Conservation (phyloP, 148 eudicot species). For the Rhododendron simsii region DNA sequence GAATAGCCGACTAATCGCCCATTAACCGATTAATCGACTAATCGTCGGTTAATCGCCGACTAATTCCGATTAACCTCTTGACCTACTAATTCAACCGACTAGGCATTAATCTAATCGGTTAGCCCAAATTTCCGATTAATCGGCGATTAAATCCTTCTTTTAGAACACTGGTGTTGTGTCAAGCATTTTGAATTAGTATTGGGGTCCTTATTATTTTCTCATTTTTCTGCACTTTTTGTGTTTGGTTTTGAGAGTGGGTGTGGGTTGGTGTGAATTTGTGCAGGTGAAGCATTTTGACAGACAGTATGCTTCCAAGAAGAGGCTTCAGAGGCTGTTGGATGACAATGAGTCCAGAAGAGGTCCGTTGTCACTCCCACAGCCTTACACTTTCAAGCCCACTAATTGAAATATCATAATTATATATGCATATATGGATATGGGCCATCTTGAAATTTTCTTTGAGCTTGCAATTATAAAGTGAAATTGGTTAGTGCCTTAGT, state of each 20-base stretch:
- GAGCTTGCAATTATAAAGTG: not conserved
- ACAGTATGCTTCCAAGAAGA: constrained; percentile 68
- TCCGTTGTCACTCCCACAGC: constrained; percentile 64
- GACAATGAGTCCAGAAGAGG: constrained; percentile 52
- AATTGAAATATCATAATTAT: not conserved
- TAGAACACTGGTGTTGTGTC: too few relatives aligned
- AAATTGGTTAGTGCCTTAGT: not conserved
- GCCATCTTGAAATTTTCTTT: constrained; percentile 1
- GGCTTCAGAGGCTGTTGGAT: constrained; percentile 35
- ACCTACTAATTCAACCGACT: too few relatives aligned
- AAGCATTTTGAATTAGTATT: constrained; percentile 56
- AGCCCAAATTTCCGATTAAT: too few relatives aligned
- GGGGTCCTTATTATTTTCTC: not conserved
- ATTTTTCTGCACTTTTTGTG: not conserved
- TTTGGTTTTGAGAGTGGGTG: not conserved
- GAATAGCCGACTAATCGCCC: too few relatives aligned
- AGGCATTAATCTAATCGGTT: too few relatives aligned
- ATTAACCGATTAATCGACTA: too few relatives aligned
- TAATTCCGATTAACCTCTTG: too few relatives aligned
- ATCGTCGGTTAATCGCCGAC: too few relatives aligned
- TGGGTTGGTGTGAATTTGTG: not conserved
- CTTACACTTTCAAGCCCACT: constrained; percentile 40
- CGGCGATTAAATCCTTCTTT: too few relatives aligned
- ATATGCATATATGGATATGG: not conserved
- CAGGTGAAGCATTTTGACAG: constrained; percentile 91